Base-by-base conservation (phyloP, 768 basidiomycete genomes). In the Collybia sordida region DNA sequence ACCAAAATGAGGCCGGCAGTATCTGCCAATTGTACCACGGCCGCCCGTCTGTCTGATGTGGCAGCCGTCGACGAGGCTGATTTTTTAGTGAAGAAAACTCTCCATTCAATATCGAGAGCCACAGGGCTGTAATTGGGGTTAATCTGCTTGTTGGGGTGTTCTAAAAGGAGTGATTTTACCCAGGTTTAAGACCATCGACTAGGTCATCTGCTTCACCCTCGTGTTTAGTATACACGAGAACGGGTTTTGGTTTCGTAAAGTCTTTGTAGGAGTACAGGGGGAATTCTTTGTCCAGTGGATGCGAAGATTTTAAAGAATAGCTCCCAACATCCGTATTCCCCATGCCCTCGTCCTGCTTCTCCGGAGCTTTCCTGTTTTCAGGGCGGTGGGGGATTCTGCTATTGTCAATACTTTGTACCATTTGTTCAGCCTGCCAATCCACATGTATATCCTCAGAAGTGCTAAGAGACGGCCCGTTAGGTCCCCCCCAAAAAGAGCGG, bases 51-150 rank as follows among this genome's bases (percentile, higher is more conserved):
- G 31, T 67, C 62, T 11, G 31, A 19, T 28, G 37, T 19, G 11
- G 43, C 21, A 3, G 51, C 44, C 1, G 43, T 18, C n/a, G 43
- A 19, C 6, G 42, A 38, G 8, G 43, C 52, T 23, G 6, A 24
- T 4, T 46, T 35, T 14, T 51, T 47, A 5, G 47, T 49, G 15
- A 48, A 59, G 17, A 61, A 44, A 31, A 65, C 64, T 22, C 63
- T 60, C 69, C 69, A 71, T 50, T 71, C 69, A 39, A 68, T 58
- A 49, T 71, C 69, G 27, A 69, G 59, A 11, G 64, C 67, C 18
- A 71, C 24, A n/a, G 69, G 62, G 12, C 61, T 65, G 40, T 3
- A 25, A 37, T 31, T 27, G 21, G 14, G 8, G 12, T 31, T 27
- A 38, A 17, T 2, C 14, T 4, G 12, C 34, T 17, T 6, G 21